These are phyloP conservation scores for Russula ochroleuca DNA, from an alignment of 768 basidiomycete species.

Conservation along the genomic window DNA sequence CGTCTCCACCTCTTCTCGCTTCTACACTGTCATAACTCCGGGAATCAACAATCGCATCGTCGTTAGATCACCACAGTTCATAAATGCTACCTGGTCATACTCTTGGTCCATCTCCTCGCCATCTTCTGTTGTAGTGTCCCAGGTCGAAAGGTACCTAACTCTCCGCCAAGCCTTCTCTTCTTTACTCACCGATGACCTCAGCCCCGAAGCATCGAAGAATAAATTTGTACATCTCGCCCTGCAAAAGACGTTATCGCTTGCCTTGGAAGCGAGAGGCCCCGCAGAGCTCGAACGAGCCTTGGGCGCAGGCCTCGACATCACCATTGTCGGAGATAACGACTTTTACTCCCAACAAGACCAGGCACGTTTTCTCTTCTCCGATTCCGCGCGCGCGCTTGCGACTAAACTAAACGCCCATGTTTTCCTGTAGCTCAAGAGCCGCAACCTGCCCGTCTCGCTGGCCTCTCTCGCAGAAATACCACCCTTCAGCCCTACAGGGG, in stretches of 20 bases:
- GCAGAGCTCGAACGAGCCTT: slow-evolving; percentile 43
- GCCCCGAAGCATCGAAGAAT: slow-evolving; percentile 48
- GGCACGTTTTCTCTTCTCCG: slow-evolving; percentile 41
- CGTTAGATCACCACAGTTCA: slow-evolving; percentile 89
- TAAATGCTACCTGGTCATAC: slow-evolving; percentile 76
- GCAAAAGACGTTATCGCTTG: slow-evolving; percentile 68
- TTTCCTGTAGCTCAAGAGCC: slow-evolving; percentile 51
- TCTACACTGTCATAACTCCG: slow-evolving; percentile 73
- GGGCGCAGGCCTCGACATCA: slow-evolving; percentile 61
- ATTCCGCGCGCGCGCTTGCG: neutral
- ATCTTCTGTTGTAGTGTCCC: slow-evolving; percentile 31
- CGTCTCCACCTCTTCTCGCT: slow-evolving; percentile 88
- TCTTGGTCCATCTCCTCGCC: slow-evolving; percentile 40
- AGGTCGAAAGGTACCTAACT: slow-evolving; percentile 27
- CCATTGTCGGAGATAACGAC: slow-evolving; percentile 90
- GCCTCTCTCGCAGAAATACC: slow-evolving; percentile 62
- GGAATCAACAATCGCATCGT: slow-evolving; percentile 45
- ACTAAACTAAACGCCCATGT: neutral
- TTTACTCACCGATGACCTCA: slow-evolving; percentile 15
- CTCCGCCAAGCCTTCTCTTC: neutral
- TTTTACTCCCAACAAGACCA: slow-evolving; percentile 93
- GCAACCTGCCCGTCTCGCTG: slow-evolving; percentile 58
- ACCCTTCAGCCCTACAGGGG: slow-evolving; percentile 70
- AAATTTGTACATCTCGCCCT: slow-evolving; percentile 91
- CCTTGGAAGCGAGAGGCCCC: slow-evolving; percentile 52